These are phyloP conservation scores for Bauhinia variegata DNA, from an alignment of 306 rosid genomes.

Conservation along the genomic window DNA sequence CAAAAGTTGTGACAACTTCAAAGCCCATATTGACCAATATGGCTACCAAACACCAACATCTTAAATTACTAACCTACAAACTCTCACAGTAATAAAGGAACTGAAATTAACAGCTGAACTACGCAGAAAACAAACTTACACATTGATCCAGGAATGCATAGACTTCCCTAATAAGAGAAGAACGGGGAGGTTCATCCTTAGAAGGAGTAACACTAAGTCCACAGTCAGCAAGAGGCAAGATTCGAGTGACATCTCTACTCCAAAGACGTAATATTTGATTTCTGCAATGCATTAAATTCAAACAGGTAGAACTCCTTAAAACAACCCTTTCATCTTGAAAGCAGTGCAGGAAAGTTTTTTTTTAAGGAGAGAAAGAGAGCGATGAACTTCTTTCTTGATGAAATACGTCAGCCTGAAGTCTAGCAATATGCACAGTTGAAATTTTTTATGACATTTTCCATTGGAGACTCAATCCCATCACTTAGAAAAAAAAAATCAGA, in stretches of 20 bases:
- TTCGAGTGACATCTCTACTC: constrained; percentile 89
- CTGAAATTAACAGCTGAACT: constrained; percentile 22
- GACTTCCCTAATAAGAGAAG: constrained; percentile 80
- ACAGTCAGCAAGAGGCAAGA: constrained; percentile 90
- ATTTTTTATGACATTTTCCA: not conserved
- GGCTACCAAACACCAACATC: not conserved
- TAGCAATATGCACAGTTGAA: constrained; percentile 15
- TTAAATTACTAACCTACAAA: constrained; percentile 27
- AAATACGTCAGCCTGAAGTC: constrained; percentile 12
- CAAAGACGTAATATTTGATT: constrained; percentile 85
- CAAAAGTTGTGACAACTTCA: constrained; percentile 37
- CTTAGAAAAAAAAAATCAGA: not conserved
- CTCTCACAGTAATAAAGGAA: constrained; percentile 20
- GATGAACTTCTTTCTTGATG: constrained; percentile 1
- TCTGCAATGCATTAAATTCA: constrained; percentile 60
- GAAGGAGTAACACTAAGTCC: constrained; percentile 64
- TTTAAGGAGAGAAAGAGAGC: constrained; percentile 7
- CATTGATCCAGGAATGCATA: constrained; percentile 86
- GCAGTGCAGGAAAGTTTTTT: constrained; percentile 6
- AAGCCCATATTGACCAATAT: constrained; percentile 19
- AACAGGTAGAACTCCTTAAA: constrained; percentile 27
- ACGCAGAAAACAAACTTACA: constrained; percentile 64
- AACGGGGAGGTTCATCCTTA: constrained; percentile 60
- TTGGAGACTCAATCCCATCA: not conserved
- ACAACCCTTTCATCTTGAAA: constrained; percentile 14